These are phyloP conservation scores for Aspergillus latus DNA, from an alignment of 2,329 filamentous ascomycete genomes.

Conservation along the genomic window DNA sequence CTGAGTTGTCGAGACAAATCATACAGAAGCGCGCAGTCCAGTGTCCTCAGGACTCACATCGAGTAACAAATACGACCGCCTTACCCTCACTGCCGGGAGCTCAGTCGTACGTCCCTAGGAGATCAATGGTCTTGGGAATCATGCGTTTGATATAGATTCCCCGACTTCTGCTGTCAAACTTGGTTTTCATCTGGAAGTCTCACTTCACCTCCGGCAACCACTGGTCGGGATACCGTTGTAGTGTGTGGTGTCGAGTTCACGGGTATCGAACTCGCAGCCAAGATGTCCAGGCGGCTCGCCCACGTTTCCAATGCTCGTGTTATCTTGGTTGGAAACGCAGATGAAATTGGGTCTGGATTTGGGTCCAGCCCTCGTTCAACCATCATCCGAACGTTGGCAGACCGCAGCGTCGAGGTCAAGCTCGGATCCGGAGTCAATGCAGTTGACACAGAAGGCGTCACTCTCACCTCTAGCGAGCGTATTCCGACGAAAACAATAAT, in stretches of 20 bases:
- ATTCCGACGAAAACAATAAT: constrained; percentile 37
- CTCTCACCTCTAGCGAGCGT: constrained; percentile 30
- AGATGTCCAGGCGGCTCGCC: constrained; percentile 32
- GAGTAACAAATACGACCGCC: constrained; percentile 32
- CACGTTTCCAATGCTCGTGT: constrained; percentile 10
- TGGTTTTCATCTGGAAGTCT: constrained; percentile 33
- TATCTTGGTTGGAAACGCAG: constrained; percentile 32
- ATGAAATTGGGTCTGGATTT: constrained; percentile 35
- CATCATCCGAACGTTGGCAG: constrained; percentile 32
- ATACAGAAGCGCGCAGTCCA: constrained; percentile 15
- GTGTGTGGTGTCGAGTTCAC: constrained; percentile 40
- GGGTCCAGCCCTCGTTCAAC: constrained; percentile 34
- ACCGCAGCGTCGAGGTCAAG: constrained; percentile 32
- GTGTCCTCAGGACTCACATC: constrained; percentile 8
- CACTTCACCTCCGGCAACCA: constrained; percentile 20
- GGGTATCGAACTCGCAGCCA: constrained; percentile 30
- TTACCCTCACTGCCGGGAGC: constrained; percentile 43
- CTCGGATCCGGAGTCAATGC: constrained; percentile 28
- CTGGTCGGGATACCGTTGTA: constrained; percentile 36
- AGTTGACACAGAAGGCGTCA: constrained; percentile 29
- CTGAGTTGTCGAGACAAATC: constrained; percentile 16
- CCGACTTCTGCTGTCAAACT: constrained; percentile 27
- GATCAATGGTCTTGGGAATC: constrained; percentile 31
- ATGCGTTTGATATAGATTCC: constrained; percentile 40
- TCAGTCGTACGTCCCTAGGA: constrained; percentile 27